Conservation (phyloP, 2,329 filamentous ascomycete genomes). For the Botryotinia globosa region DNA sequence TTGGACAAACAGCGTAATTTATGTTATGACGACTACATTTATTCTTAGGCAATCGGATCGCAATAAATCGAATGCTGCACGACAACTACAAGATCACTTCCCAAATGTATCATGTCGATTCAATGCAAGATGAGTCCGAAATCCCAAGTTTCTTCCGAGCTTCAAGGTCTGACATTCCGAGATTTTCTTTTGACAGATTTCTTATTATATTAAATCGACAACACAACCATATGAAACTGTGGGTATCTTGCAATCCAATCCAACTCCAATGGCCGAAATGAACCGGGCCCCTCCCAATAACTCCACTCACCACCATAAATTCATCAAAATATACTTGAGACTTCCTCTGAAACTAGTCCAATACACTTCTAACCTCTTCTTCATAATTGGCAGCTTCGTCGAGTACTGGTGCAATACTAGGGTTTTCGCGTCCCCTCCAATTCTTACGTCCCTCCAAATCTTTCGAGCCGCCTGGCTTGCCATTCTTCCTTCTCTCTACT, state of each 20-base stretch:
- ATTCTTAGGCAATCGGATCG: background rate
- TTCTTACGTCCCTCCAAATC: slow-evolving; percentile 19
- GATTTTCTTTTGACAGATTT: background rate
- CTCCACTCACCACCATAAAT: background rate
- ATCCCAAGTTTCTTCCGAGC: background rate
- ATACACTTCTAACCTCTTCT: slow-evolving; percentile 27
- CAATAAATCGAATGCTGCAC: background rate
- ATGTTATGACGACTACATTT: background rate
- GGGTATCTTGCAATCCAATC: slow-evolving; percentile 11
- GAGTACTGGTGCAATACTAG: slow-evolving; percentile 29
- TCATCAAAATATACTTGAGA: background rate
- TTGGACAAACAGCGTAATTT: background rate
- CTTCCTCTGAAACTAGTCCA: slow-evolving; percentile 24
- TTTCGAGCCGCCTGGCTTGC: background rate
- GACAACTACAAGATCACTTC: background rate
- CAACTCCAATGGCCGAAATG: slow-evolving; percentile 4
- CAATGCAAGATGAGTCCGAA: background rate
- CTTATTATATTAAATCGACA: background rate
- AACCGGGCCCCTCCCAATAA: background rate
- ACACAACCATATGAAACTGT: background rate
- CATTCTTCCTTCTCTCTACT: slow-evolving; percentile 23
- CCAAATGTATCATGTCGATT: background rate
- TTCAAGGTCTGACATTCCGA: background rate
- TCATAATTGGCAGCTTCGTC: slow-evolving; percentile 33
- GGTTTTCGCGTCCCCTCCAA: slow-evolving; percentile 25